These are phyloP conservation scores for Neofusicoccum sp. DNA, from an alignment of 2,329 filamentous ascomycete species.

Conservation along the genomic window DNA sequence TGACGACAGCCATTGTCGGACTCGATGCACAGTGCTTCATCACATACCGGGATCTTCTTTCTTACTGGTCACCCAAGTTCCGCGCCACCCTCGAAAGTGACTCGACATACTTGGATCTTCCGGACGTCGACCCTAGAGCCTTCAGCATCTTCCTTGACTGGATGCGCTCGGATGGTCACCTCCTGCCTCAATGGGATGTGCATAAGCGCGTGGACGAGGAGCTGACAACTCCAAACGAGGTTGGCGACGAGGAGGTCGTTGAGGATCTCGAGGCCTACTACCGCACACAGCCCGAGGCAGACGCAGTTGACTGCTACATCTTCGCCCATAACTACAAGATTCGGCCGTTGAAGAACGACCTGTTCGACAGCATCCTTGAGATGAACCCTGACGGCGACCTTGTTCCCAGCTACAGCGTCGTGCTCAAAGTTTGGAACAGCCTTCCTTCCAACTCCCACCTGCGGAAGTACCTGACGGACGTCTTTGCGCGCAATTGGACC, in stretches of 20 bases:
- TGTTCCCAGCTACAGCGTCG: conserved; percentile 3
- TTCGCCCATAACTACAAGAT: conserved; percentile 1
- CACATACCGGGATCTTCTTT: not conserved
- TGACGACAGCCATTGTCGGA: not conserved
- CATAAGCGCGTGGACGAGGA: not conserved
- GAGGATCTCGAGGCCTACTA: not conserved
- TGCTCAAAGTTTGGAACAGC: not conserved
- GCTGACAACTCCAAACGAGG: not conserved
- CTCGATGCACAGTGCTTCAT: not conserved
- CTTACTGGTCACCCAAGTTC: not conserved
- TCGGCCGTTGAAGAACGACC: conserved; percentile 4
- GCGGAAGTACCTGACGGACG: not conserved
- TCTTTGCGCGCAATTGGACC: conserved; percentile 2
- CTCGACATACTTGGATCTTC: not conserved
- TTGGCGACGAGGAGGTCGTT: not conserved
- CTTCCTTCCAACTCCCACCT: not conserved
- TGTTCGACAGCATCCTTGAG: conserved; percentile 8
- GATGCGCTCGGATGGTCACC: not conserved
- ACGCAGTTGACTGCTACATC: conserved; percentile 6
- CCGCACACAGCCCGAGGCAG: not conserved
- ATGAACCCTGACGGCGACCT: not conserved
- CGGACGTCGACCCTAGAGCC: not conserved
- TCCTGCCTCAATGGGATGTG: not conserved
- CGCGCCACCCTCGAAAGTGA: not conserved
- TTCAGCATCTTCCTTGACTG: conserved; percentile 13